Conservation (phyloP, 2,329 filamentous ascomycete species). For the Diaporthe aspalathi region DNA sequence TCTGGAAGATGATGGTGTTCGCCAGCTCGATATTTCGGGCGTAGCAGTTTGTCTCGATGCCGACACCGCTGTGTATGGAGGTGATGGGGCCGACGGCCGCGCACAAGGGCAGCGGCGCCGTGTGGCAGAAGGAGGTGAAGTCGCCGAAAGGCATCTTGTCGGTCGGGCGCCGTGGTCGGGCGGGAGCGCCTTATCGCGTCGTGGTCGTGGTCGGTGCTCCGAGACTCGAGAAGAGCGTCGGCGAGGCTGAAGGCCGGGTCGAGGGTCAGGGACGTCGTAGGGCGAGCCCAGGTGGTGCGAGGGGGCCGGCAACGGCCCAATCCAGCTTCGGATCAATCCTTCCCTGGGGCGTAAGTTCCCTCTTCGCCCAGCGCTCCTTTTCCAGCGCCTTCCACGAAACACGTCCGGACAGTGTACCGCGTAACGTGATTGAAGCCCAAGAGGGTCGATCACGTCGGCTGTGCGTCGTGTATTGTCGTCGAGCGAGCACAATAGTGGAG, state of each 20-base stretch:
- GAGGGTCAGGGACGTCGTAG: not conserved
- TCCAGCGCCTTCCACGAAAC: not conserved
- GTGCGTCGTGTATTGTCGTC: not conserved
- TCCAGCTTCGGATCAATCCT: not conserved
- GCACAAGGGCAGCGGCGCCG: constrained; percentile 88
- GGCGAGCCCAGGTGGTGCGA: not conserved
- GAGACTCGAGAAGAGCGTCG: not conserved
- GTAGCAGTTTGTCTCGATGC: constrained; percentile 92
- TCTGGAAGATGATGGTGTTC: constrained; percentile 98
- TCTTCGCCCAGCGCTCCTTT: not conserved
- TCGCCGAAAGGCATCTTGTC: constrained; percentile 87
- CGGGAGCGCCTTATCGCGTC: constrained; percentile 12
- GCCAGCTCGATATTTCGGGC: constrained; percentile 94
- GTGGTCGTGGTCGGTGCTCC: not conserved
- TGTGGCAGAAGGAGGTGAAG: constrained; percentile 87
- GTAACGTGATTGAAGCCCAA: constrained; percentile 17
- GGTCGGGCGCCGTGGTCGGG: constrained; percentile 39
- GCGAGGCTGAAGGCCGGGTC: constrained; percentile 22
- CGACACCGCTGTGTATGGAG: constrained; percentile 73
- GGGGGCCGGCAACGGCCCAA: not conserved
- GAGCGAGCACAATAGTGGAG: constrained; percentile 23
- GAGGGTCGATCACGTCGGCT: not conserved
- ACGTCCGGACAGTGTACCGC: not conserved
- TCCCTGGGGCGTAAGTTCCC: not conserved
- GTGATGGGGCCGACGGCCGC: constrained; percentile 82